Base-by-base conservation (phyloP, 495 filamentous ascomycete species). In the Hyaloscypha finlandica region DNA sequence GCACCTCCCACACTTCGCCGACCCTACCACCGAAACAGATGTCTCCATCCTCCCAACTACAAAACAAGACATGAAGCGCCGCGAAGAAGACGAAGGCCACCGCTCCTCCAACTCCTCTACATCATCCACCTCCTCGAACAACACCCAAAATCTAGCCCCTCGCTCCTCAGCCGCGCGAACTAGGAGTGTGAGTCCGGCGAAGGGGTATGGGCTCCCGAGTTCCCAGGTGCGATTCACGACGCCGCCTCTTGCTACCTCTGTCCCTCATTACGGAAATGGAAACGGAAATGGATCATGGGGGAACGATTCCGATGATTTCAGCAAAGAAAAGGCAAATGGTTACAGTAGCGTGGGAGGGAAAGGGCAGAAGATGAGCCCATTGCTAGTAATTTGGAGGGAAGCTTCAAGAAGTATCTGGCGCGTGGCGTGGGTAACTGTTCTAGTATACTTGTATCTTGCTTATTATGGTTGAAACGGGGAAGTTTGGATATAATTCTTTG, bases 391-490 rank as follows among this genome's bases (percentile, higher is more conserved):
- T 9, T 69, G 62, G 65, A 73, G 68, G 42, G 71, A 70, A 35
- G 37, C 54, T 9, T 68, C 69, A 63, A 51, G 4, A 45, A 73
- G 68, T 29, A 56, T 85, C 6, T 76, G 73, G 51, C 63, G 70
- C 3, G 83, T 87, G 29, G 81, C 78, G 6, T 66, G 64, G 69
- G 66, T 82, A 16, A 85, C 83, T 30, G 59, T 85, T 56, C 65
- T 63, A 8, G 79, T 81, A 67, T 88, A 88, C 74, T 70, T 81
- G 66, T 82, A 82, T 71, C 74, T 88, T 69, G 76, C 84, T 37
- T 85, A 80, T 80, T 70, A 31, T 33, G 68, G 68, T 0, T 70
- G 56, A 64, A n/a, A 0, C 25, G 19, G 6, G 54, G 19, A 12
- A 48, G 42, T 2, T 48, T 48, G 42, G 42, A 48, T 48, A 16